Evolutionary conservation across 352 stramenopile species (phyloP), one percentile per base, ranked within the genome.

Genomic region (Phytophthora vignae): DNA sequence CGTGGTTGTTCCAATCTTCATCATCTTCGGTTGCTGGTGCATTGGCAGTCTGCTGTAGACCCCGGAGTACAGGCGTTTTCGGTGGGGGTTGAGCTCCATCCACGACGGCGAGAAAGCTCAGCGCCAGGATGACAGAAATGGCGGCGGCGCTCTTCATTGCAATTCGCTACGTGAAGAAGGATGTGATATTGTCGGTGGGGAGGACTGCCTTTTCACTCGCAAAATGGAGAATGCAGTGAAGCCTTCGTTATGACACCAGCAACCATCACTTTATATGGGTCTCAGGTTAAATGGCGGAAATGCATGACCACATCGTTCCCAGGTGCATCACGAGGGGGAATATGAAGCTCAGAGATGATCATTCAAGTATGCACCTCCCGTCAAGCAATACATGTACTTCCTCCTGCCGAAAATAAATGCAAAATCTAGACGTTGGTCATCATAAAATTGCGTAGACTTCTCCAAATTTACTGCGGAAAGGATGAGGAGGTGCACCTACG

Each of bases 101-200:
- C 11, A 40, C 36, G 27, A n/a, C 9, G 38, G 62, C 53, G 4
- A 69, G n/a, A 11, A 69, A 6, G 25, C 53, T 64, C 12, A 69
- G 17, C 2, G 63, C 63, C 1, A 69, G 40, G 42, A 69, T 53
- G 12, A 21, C 44, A 22, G 63, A 42, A 46, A 69, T 11, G 46
- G 31, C 31, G 21, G 53, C 22, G 8, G 63, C 15, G 21, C 3
- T 31, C 44, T 69, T 69, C 63, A 69, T 69, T 36, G 6, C 7
- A 36, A 36, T 8, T 8, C 27, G 27, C 4, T 8, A 31, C 27
- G 3, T 14, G 33, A 42, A 1, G 33, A 42, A 10, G 33, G 10
- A 42, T 14, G 10, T 14, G 33, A 42, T 4, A 14, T 31, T 42
- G 21, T 15, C 19, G 57, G 15, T 54, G 57, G 11, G 8, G 57